A percentile compares a stretch with the other conserved stretches of the same genome.
Evolutionary conservation across 2,329 filamentous ascomycete species (phyloP).

Genomic region (Fusarium protoensiforme): DNA sequence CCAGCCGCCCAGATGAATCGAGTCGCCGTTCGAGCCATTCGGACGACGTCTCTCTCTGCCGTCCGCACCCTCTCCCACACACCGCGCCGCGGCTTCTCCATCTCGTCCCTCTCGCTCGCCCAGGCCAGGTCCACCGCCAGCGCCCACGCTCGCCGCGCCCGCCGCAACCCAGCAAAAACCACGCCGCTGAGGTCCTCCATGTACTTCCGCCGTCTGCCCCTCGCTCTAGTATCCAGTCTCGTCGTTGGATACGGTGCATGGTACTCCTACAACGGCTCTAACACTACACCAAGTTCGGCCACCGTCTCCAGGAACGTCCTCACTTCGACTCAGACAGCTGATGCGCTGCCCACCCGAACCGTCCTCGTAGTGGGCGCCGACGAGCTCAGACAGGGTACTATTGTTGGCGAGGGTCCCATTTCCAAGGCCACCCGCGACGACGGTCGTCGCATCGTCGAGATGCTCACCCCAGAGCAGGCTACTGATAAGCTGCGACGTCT

Average conservation of each 20-base stretch:
- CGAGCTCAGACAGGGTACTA: slow-evolving; percentile 87
- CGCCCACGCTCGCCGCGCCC: slow-evolving; percentile 57
- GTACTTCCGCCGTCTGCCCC: slow-evolving; percentile 76
- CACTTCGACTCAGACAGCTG: slow-evolving; percentile 52
- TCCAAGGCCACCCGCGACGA: slow-evolving; percentile 89
- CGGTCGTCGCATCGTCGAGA: slow-evolving; percentile 89
- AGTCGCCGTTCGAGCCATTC: slow-evolving; percentile 74
- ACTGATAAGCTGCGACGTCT: slow-evolving; percentile 88
- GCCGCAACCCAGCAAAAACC: slow-evolving; percentile 39
- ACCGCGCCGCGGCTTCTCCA: slow-evolving; percentile 54
- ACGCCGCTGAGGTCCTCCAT: slow-evolving; percentile 75
- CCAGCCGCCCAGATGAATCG: slow-evolving; percentile 73
- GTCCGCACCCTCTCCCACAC: slow-evolving; percentile 67
- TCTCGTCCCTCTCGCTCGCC: slow-evolving; percentile 66
- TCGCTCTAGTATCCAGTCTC: slow-evolving; percentile 75
- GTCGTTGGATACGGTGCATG: slow-evolving; percentile 79
- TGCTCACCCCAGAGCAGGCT: slow-evolving; percentile 95
- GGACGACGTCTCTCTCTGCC: slow-evolving; percentile 73
- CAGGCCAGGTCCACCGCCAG: slow-evolving; percentile 64
- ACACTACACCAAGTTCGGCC: slow-evolving; percentile 45
- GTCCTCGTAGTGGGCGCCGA: slow-evolving; percentile 91
- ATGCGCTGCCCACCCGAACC: slow-evolving; percentile 65
- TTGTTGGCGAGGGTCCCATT: slow-evolving; percentile 86
- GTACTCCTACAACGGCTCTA: slow-evolving; percentile 72
- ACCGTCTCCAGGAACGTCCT: slow-evolving; percentile 53